A percentile compares a stretch with the other conserved stretches of the same genome.
phyloP scores from a whole-genome alignment of 169 alveolate genomes.

The Cyclospora cayetanensis region DNA sequence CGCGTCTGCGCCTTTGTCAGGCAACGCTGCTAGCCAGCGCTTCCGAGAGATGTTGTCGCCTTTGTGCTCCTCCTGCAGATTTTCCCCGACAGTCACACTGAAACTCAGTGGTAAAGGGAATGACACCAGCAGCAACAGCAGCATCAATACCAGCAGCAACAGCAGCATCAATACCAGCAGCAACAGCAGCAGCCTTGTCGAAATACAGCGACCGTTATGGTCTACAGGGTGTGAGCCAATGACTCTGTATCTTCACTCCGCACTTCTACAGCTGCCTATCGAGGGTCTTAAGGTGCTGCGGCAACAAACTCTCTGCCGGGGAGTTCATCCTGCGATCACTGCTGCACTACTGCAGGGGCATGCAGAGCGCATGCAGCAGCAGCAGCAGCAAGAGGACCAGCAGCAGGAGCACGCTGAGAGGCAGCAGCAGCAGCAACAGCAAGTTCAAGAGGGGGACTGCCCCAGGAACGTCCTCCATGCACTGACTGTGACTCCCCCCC shows the following conservation, averaged over 20 bases:
- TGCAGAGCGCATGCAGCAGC: conserved; percentile 39
- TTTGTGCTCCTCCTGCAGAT: background rate
- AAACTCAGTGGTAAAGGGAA: background rate
- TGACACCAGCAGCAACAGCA: background rate
- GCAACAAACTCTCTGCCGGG: conserved; percentile 52
- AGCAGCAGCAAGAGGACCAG: conserved; percentile 45
- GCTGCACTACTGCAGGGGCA: conserved; percentile 43
- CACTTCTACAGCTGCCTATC: conserved; percentile 34
- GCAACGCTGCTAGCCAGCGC: too few species aligned
- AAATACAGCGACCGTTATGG: conserved; percentile 42
- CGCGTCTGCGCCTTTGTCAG: too few species aligned
- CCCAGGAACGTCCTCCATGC: too few species aligned
- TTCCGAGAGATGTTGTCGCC: too few species aligned
- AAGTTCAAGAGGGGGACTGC: background rate
- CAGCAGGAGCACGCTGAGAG: too few species aligned
- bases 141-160: conserved; percentile 8
- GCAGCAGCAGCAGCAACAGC: conserved; percentile 15
- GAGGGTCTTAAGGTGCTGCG: conserved; percentile 17
- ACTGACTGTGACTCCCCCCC: too few species aligned
- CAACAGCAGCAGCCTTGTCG: background rate
- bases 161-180: conserved; percentile 58
- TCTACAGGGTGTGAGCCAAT: conserved; percentile 32
- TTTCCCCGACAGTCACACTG: conserved; percentile 8
- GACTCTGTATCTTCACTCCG: background rate
- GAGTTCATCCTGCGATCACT: conserved; percentile 32